Percentiles rank a stretch among this genome's conserved stretches.
Conservation (phyloP, 768 basidiomycete genomes). For the Amanita subjunquillea region DNA sequence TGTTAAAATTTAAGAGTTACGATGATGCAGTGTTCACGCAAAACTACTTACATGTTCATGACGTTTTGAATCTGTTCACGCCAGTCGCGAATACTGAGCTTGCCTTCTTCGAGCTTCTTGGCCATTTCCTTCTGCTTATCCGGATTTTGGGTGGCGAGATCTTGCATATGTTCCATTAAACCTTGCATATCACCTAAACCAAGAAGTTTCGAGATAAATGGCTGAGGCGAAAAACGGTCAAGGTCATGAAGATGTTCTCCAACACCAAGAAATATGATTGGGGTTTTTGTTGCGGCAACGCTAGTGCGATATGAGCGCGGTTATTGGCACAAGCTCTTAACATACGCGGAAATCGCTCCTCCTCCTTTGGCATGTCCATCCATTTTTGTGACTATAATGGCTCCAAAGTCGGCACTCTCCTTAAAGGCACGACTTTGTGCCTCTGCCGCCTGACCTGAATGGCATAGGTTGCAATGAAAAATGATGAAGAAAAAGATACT, state of each 20-base stretch:
- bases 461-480: not conserved
- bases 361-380: conserved; percentile 99
- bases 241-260: conserved; percentile 98
- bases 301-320: conserved; percentile 27
- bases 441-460: conserved; percentile 89
- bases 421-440: conserved; percentile 96
- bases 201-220: conserved; percentile 93
- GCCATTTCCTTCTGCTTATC: conserved; percentile 98
- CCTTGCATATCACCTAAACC: conserved; percentile 97
- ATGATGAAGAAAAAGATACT: conserved; percentile 6
- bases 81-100: conserved; percentile 95
- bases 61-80: conserved; percentile 94
- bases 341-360: conserved; percentile 97
- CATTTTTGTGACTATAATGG: conserved; percentile 99
- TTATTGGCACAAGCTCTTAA: conserved; percentile 9
- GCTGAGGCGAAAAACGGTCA: conserved; percentile 90
- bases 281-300: conserved; percentile 97
- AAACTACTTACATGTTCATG: conserved; percentile 74
- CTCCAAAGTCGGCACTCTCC: conserved; percentile 94
- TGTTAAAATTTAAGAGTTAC: conserved; percentile 19
- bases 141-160: conserved; percentile 84
- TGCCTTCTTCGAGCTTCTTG: conserved; percentile 95
- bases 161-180: conserved; percentile 98
- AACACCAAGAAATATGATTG: conserved; percentile 96
- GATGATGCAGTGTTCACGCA: conserved; percentile 15